Base-by-base conservation (phyloP, 2,329 filamentous ascomycete species). In the Botrytis medusae region DNA sequence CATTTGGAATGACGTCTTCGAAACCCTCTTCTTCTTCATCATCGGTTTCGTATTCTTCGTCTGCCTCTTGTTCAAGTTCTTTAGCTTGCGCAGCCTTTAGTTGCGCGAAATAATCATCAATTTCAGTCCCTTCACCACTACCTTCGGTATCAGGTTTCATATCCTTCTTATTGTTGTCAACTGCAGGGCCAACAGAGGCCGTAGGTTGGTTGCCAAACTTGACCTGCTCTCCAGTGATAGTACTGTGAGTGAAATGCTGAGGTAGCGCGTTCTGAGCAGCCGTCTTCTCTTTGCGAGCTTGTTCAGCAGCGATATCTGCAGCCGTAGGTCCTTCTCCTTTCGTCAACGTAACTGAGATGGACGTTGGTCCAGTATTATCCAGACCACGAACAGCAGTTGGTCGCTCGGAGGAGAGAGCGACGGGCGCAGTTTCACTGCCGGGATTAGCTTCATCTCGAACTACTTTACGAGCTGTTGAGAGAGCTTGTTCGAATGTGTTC, bases 301-400 rank as follows among this genome's bases (percentile, higher is more conserved):
- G 85, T 78, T 92, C 91, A 48, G 88, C 89, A 51, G 88, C 87
- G 80, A 88, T 88, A 78, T 92, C 90, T 69, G 90, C 91, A 77
- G 91, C 90, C 18, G 89, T 88, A 9, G 87, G 90, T 20, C 91
- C 90, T 67, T 89, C 88, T 34, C 86, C 87, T 14, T 89, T 89
- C 29, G 90, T 91, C 74, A 94, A 91, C 73, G 88, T 90, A 74
- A 93, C 89, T 25, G 88, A 87, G 77, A 94, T 91, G 65, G 89
- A 90, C 80, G 91, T 90, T 9, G 91, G 90, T 0, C 88, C 90
- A 14, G 87, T 89, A 75, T 91, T 90, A 20, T 87, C 86, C 76
- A 93, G 83, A 8, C 92, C 92, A 82, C 88, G 90, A 72, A 93
- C 92, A 34, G 91, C 90, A 60, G 90, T 91, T 1, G 91, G 91